Base-by-base conservation (phyloP, 129 eudicot genomes). In the Artemisia tridentata region DNA sequence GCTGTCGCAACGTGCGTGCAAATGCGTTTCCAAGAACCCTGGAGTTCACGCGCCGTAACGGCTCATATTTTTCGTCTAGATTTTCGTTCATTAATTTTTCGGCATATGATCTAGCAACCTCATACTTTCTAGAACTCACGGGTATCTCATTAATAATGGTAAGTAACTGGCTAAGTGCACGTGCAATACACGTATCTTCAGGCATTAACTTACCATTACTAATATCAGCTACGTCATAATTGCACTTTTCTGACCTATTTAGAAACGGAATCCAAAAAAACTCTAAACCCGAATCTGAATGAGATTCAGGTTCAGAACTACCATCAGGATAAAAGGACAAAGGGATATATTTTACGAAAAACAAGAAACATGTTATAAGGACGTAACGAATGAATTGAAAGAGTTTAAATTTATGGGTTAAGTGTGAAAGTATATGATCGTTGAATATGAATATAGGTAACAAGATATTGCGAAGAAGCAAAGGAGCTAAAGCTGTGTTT, bases 41-140 rank as follows among this genome's bases (percentile, higher is more conserved):
- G 58, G 87, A 69, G 72, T 92, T 92, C 6, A 92, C 80, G 41
- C 80, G 79, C 55, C 81, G 71, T 18, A 92, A 73, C 25, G 79
- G 56, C 58, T 77, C 77, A 47, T 72, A 73, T 0, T 78, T 78
- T 15, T 82, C 90, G 9, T 11, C 46, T 34, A 88, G 70, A 45
- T 92, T 92, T 61, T 83, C 98, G 57, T 82, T 79, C 67, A 88
- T 83, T 5, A 92, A 17, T 71, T 77, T 88, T 79, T 88, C 98
- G 2, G 88, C 86, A 20, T 88, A 65, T 7, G 86, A 79, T 20
- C 93, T 73, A 1, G 88, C 95, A 18, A 84, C 67, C 19, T 92
- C 95, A 71, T 92, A 92, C 72, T 92, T 92, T 2, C 98, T 74
- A 0, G 98, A 92, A 54, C 80, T 92, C 1, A 88, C 93, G 0